These are phyloP conservation scores for Sugiyamaella paludigena DNA, from an alignment of 1,139 yeast genomes.

Conservation along the genomic window DNA sequence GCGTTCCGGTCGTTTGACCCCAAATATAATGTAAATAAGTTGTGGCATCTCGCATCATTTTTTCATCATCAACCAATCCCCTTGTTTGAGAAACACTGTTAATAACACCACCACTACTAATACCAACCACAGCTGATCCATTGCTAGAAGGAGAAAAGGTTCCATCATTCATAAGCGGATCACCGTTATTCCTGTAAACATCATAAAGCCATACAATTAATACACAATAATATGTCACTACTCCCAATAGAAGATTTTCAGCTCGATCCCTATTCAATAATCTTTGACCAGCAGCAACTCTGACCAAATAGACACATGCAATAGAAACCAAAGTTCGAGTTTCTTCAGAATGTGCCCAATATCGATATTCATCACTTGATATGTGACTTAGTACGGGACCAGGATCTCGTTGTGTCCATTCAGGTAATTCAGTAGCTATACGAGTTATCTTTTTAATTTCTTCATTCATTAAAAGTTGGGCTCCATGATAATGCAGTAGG, in stretches of 20 bases:
- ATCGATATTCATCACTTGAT: constrained; percentile 3
- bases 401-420: constrained; percentile 8
- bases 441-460: constrained; percentile 25
- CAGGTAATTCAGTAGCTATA: constrained; percentile 8
- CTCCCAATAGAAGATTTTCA: constrained; percentile 28
- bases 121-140: neutral
- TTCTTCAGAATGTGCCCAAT: constrained; percentile 32
- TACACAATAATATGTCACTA: constrained; percentile 31
- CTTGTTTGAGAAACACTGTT: neutral
- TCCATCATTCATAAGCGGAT: constrained; percentile 1
- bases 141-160: neutral
- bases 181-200: constrained; percentile 14
- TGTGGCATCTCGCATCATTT: constrained; percentile 24
- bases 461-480: constrained; percentile 32
- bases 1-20: constrained; percentile 15
- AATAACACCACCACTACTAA: neutral
- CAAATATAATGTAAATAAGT: constrained; percentile 24
- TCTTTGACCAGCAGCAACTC: constrained; percentile 28
- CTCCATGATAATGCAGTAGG: constrained; percentile 31
- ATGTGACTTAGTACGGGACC: constrained; percentile 9
- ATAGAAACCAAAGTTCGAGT: constrained; percentile 30
- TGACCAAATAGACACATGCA: constrained; percentile 29
- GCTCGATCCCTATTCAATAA: constrained; percentile 22
- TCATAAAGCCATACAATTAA: constrained; percentile 33
- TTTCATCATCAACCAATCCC: constrained; percentile 9